Conservation (phyloP, 352 stramenopile genomes). For the Phytopythium montanum region DNA sequence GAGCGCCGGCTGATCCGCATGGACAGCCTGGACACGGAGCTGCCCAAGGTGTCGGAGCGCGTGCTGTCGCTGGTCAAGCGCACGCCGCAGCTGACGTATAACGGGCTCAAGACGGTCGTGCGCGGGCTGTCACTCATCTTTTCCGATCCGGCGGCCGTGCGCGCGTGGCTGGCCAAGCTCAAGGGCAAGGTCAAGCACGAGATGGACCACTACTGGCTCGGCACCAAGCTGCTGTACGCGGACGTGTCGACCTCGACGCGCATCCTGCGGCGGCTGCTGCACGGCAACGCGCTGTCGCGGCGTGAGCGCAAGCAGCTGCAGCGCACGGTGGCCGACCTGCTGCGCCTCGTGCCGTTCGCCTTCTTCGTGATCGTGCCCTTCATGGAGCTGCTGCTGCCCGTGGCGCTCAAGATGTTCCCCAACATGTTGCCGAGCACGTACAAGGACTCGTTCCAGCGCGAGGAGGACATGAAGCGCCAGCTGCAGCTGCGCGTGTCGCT, state of each 20-base stretch:
- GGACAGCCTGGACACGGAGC: constrained; percentile 69
- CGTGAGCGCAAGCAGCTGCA: constrained; percentile 97
- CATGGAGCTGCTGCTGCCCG: constrained; percentile 97
- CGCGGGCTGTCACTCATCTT: constrained; percentile 57
- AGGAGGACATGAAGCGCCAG: constrained; percentile 99
- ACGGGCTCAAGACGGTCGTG: constrained; percentile 50
- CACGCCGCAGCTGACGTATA: constrained; percentile 53
- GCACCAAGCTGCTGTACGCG: constrained; percentile 94
- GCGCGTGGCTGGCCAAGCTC: constrained; percentile 52
- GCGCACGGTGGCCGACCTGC: constrained; percentile 94
- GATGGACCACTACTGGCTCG: constrained; percentile 96
- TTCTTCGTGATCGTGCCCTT: constrained; percentile 99
- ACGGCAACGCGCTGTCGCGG: constrained; percentile 92
- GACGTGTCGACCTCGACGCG: constrained; percentile 94
- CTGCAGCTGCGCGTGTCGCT: constrained; percentile 95
- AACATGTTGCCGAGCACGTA: constrained; percentile 99
- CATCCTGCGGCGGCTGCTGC: constrained; percentile 90
- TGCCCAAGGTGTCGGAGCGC: constrained; percentile 71
- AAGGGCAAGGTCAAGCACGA: constrained; percentile 89
- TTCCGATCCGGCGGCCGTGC: constrained; percentile 58
- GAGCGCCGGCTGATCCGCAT: constrained; percentile 78
- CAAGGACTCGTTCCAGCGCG: constrained; percentile 92
- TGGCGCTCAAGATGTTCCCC: constrained; percentile 97
- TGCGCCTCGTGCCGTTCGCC: constrained; percentile 96
- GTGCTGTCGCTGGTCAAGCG: constrained; percentile 67